A percentile compares a stretch with the other conserved stretches of the same genome.
phyloP scores from a whole-genome alignment of 139 green algal genomes.

The Chlamydomonas urium region DNA sequence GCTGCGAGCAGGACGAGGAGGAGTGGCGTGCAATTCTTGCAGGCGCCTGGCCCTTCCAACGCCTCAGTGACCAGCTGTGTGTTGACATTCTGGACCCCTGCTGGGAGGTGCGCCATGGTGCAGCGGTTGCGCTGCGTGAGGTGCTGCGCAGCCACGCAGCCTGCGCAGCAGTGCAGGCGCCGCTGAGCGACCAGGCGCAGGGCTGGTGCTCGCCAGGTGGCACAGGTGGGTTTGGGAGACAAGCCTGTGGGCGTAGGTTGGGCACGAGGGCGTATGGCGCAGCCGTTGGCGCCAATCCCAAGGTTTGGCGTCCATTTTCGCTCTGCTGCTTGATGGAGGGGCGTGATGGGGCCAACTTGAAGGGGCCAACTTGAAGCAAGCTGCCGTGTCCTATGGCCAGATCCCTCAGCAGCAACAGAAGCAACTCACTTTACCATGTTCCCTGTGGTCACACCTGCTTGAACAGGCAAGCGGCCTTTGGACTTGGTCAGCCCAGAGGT shows the following conservation, averaged over 20 bases:
- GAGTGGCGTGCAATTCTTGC: conserved; percentile 49
- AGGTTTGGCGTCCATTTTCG: too few relatives aligned
- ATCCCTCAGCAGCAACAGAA: too few relatives aligned
- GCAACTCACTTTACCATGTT: too few relatives aligned
- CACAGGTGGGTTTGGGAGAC: conserved; percentile 25
- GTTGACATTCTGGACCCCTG: conserved; percentile 64
- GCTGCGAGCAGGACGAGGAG: conserved; percentile 11
- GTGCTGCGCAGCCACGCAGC: conserved; percentile 61
- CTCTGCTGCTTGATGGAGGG: too few relatives aligned
- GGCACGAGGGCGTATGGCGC: too few relatives aligned
- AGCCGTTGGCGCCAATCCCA: too few relatives aligned
- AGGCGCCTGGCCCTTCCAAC: conserved; percentile 82
- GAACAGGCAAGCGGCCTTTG: conserved; percentile 30
- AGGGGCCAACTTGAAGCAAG: too few relatives aligned
- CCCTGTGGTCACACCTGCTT: neutral
- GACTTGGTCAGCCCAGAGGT: conserved; percentile 25
- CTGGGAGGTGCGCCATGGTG: conserved; percentile 84
- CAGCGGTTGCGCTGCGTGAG: conserved; percentile 78
- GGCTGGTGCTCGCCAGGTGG: conserved; percentile 44
- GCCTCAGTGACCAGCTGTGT: conserved; percentile 69
- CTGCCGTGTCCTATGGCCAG: too few relatives aligned
- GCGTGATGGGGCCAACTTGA: too few relatives aligned
- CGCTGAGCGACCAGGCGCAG: conserved; percentile 28
- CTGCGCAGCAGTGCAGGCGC: conserved; percentile 40
- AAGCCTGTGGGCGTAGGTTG: too few relatives aligned